phyloP scores from a whole-genome alignment of 169 alveolate genomes.

The Plasmodium cynomolgi region DNA sequence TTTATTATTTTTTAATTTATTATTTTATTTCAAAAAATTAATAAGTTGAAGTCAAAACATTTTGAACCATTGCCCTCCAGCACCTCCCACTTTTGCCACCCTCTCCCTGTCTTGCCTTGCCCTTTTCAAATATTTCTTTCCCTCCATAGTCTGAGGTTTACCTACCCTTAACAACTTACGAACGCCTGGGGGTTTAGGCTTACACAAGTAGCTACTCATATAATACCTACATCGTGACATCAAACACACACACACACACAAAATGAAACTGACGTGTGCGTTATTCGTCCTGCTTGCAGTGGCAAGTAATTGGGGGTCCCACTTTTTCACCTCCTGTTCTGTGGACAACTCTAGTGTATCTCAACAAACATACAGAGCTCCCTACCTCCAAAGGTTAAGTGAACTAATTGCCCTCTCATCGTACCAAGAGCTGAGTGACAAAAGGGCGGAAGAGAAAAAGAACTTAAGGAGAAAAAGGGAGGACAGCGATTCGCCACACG shows the following conservation, averaged over 20 bases:
- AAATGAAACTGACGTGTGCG: conserved; percentile 34
- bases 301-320: conserved; percentile 28
- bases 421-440: neutral
- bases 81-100: neutral
- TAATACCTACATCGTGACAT: neutral
- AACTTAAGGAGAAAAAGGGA: conserved; percentile 42
- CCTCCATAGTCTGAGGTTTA: neutral
- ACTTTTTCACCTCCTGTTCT: neutral
- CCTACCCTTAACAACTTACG: neutral
- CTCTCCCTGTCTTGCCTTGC: neutral
- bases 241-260: neutral
- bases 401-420: neutral
- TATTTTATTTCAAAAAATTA: neutral
- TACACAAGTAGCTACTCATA: neutral
- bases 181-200: neutral
- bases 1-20: too few relatives aligned
- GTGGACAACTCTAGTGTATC: neutral
- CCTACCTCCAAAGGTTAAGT: neutral
- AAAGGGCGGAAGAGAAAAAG: conserved; percentile 18
- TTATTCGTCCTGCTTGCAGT: conserved; percentile 30
- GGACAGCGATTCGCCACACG: neutral
- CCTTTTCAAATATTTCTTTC: neutral
- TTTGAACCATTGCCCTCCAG: neutral
- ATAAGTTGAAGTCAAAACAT: neutral
- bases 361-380: neutral